phyloP scores from a whole-genome alignment of 192 early-diverging fungal genomes.

The Gryganskiella cystojenkinii region DNA sequence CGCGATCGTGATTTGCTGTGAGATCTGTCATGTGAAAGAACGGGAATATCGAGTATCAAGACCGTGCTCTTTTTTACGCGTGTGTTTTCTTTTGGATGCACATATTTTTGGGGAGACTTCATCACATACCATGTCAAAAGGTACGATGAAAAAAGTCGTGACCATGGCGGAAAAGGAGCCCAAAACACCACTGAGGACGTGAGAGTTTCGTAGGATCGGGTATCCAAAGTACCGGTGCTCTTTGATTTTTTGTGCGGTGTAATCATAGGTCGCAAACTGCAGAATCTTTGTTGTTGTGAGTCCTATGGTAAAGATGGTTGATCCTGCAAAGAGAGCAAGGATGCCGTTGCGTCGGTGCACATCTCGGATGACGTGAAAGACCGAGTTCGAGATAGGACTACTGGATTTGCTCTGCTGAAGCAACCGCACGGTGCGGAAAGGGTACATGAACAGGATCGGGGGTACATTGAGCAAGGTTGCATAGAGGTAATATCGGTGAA shows the following conservation, averaged over 20 bases:
- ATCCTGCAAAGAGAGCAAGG: constrained; percentile 34
- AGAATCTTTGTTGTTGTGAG: constrained; percentile 38
- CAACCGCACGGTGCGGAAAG: constrained; percentile 39
- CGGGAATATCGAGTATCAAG: background rate
- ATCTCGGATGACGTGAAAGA: constrained; percentile 32
- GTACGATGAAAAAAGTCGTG: constrained; percentile 42
- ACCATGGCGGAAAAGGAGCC: constrained; percentile 44
- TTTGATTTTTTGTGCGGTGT: constrained; percentile 25
- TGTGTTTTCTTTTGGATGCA: background rate
- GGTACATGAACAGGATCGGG: constrained; percentile 35
- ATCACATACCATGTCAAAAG: constrained; percentile 46
- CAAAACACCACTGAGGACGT: constrained; percentile 16
- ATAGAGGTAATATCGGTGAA: constrained; percentile 45
- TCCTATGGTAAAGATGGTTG: constrained; percentile 31
- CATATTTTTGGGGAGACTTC: background rate
- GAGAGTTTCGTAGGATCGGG: constrained; percentile 21
- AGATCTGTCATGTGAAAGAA: constrained; percentile 13
- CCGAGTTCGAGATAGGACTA: constrained; percentile 25
- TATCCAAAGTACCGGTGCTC: constrained; percentile 28
- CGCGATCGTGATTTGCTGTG: constrained; percentile 37
- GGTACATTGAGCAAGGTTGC: constrained; percentile 45
- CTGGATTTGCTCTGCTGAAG: constrained; percentile 45
- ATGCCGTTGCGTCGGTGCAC: constrained; percentile 30
- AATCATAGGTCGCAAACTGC: constrained; percentile 53
- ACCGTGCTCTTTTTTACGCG: background rate